Evolutionary conservation across 164 flowering plant genomes (phyloP).

Genomic region (Echeveria elegans): DNA sequence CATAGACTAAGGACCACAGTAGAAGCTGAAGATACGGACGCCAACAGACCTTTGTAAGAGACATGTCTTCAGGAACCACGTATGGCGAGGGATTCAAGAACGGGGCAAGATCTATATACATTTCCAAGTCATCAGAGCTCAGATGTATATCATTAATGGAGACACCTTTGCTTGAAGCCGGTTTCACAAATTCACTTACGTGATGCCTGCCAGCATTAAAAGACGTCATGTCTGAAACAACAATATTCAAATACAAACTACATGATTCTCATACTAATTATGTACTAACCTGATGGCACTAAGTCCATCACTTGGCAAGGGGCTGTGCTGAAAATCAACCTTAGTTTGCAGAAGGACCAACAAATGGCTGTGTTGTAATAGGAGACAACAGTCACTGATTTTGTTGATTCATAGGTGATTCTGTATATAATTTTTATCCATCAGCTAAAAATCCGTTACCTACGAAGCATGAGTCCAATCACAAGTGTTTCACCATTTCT

Average conservation of each 20-base stretch:
- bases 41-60: constrained; percentile 68
- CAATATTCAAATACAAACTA: constrained; percentile 1
- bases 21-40: neutral
- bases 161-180: constrained; percentile 85
- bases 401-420: neutral
- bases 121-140: constrained; percentile 84
- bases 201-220: constrained; percentile 49
- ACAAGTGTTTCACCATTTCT: constrained; percentile 78
- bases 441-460: constrained; percentile 31
- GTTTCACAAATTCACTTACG: constrained; percentile 78
- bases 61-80: constrained; percentile 94
- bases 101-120: constrained; percentile 95
- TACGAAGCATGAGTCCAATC: constrained; percentile 82
- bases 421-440: neutral
- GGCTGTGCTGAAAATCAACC: constrained; percentile 89
- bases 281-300: constrained; percentile 49
- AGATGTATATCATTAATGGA: constrained; percentile 71
- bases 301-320: constrained; percentile 64
- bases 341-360: constrained; percentile 89
- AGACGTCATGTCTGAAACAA: neutral
- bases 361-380: constrained; percentile 57
- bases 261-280: neutral
- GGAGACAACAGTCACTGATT: neutral
- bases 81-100: constrained; percentile 93
- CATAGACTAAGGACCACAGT: neutral